A percentile compares a stretch with the other conserved stretches of the same genome.
These are phyloP conservation scores for Zangia roseola DNA, from an alignment of 768 basidiomycete species.

Conservation along the genomic window DNA sequence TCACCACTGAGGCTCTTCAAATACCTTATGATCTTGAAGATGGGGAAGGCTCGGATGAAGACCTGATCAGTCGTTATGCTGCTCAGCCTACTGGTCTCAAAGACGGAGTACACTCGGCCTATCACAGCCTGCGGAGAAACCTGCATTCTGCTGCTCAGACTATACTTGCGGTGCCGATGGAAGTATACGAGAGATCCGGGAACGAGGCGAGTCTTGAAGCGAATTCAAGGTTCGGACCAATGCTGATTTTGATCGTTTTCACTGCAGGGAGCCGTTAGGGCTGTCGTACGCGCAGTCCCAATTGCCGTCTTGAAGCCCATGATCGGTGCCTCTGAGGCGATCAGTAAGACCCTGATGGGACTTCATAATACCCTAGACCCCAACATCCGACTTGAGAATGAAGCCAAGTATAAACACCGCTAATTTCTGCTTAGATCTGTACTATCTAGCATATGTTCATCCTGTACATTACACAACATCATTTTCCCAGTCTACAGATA, in stretches of 20 bases:
- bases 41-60: constrained; percentile 40
- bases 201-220: constrained; percentile 62
- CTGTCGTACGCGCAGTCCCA: constrained; percentile 95
- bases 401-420: constrained; percentile 91
- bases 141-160: constrained; percentile 95
- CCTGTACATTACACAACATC: constrained; percentile 10
- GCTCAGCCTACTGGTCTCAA: constrained; percentile 81
- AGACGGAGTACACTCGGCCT: constrained; percentile 91
- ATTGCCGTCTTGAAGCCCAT: constrained; percentile 97
- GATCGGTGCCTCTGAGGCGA: constrained; percentile 97
- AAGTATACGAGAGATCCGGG: constrained; percentile 93
- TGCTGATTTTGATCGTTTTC: background rate
- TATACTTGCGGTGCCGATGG: constrained; percentile 98
- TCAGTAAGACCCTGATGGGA: constrained; percentile 92
- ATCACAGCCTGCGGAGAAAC: constrained; percentile 82
- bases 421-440: constrained; percentile 33
- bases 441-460: constrained; percentile 18
- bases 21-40: constrained; percentile 35
- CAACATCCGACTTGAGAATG: constrained; percentile 73
- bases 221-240: background rate
- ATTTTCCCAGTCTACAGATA: background rate
- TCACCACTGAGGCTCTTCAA: constrained; percentile 68
- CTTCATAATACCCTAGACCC: constrained; percentile 93
- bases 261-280: constrained; percentile 81
- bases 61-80: constrained; percentile 85